Conservation (phyloP, 495 filamentous ascomycete genomes). For the Xylaria castorea region DNA sequence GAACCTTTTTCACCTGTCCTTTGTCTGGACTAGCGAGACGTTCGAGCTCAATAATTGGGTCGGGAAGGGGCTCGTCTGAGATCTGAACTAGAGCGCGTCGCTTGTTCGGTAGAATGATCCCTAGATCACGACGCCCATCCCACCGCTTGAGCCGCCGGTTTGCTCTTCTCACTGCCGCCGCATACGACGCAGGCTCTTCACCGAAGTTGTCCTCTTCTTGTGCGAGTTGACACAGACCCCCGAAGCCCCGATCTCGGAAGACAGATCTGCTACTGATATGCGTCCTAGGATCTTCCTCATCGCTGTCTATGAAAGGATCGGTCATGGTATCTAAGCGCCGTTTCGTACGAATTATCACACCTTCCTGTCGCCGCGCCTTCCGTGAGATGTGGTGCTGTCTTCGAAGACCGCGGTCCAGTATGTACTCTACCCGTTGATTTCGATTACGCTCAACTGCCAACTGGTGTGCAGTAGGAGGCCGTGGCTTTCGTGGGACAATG, state of each 20-base stretch:
- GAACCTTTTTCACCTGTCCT: slow-evolving; percentile 37
- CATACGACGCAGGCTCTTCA: slow-evolving; percentile 75
- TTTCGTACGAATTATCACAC: slow-evolving; percentile 70
- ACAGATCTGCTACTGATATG: slow-evolving; percentile 32
- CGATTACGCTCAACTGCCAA: slow-evolving; percentile 90
- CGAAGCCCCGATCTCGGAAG: slow-evolving; percentile 65
- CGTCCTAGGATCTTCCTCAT: slow-evolving; percentile 66
- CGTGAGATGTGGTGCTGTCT: slow-evolving; percentile 67
- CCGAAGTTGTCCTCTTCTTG: slow-evolving; percentile 76
- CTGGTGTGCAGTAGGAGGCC: slow-evolving; percentile 91
- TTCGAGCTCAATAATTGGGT: slow-evolving; percentile 31
- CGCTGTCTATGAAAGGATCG: slow-evolving; percentile 78
- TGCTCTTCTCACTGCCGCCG: slow-evolving; percentile 73
- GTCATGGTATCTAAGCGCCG: slow-evolving; percentile 69
- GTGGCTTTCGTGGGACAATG: slow-evolving; percentile 59
- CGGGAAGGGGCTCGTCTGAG: slow-evolving; percentile 36
- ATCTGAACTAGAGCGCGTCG: slow-evolving; percentile 33
- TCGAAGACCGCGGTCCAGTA: slow-evolving; percentile 77
- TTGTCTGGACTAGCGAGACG: slow-evolving; percentile 27
- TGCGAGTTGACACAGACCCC: slow-evolving; percentile 72
- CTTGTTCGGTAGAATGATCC: slow-evolving; percentile 53
- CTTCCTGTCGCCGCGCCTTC: slow-evolving; percentile 64
- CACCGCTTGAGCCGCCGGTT: slow-evolving; percentile 75
- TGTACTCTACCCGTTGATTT: slow-evolving; percentile 84
- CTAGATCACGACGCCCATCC: slow-evolving; percentile 56